Evolutionary conservation across 257 asterid species (phyloP).

Genomic region (Jacaranda mimosifolia): DNA sequence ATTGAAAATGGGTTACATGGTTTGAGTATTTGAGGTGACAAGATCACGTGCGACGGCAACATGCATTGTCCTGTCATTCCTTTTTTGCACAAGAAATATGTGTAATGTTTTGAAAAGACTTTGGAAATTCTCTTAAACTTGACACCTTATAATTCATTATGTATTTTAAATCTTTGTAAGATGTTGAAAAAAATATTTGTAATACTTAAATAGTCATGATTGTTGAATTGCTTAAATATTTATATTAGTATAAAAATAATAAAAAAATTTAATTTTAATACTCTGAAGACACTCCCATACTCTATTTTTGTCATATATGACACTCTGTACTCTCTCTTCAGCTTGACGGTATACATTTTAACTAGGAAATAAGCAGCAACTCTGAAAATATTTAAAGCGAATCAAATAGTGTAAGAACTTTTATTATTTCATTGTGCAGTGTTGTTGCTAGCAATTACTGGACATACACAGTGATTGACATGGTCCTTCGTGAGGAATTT

Average conservation of each 20-base stretch:
- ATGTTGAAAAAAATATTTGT: slow-evolving; percentile 4
- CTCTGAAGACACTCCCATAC: background rate
- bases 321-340: background rate
- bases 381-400: slow-evolving; percentile 2
- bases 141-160: background rate
- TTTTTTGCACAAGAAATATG: background rate
- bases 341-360: background rate
- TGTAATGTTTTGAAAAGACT: background rate
- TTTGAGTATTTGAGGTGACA: too few relatives aligned
- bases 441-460: slow-evolving; percentile 2
- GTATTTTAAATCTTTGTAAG: background rate
- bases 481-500: background rate
- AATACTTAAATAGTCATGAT: slow-evolving; percentile 10
- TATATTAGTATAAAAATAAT: background rate
- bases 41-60: too few relatives aligned
- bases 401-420: slow-evolving; percentile 1
- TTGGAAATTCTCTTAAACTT: background rate
- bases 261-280: background rate
- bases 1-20: too few relatives aligned
- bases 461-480: background rate
- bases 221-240: slow-evolving; percentile 5
- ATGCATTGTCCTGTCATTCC: too few relatives aligned
- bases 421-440: slow-evolving; percentile 2
- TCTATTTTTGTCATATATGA: background rate
- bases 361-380: slow-evolving; percentile 4